Evolutionary conservation across 148 eudicot genomes (phyloP).

Genomic region (Silene conica): DNA sequence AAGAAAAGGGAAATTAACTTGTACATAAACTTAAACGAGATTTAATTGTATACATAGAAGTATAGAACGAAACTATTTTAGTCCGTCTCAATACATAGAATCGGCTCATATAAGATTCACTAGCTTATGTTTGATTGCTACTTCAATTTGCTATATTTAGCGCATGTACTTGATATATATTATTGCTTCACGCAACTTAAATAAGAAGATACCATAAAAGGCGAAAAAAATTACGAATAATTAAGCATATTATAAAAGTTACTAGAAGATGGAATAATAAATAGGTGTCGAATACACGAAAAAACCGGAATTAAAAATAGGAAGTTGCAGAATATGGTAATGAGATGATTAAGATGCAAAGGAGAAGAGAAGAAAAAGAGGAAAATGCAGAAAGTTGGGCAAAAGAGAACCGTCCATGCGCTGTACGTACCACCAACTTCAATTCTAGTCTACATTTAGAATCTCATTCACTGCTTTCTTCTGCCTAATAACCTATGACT

Average conservation of each 20-base stretch:
- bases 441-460: not conserved
- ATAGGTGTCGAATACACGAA: not conserved
- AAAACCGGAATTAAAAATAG: not conserved
- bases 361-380: not conserved
- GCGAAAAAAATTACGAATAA: too few species aligned
- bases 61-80: too few species aligned
- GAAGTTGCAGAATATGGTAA: not conserved
- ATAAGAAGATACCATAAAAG: too few species aligned
- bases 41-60: too few species aligned
- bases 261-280: not conserved
- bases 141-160: too few species aligned
- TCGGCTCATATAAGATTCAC: too few species aligned
- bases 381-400: not conserved
- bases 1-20: too few species aligned
- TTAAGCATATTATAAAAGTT: too few species aligned
- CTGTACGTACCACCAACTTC: too few species aligned
- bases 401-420: conserved; percentile 14
- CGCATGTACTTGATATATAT: not conserved
- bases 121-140: too few species aligned
- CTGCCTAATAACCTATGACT: not conserved
- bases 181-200: not conserved
- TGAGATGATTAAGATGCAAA: conserved; percentile 12
- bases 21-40: too few species aligned
- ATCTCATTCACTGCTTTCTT: conserved; percentile 2
- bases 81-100: too few species aligned